A percentile compares a stretch with the other conserved stretches of the same genome.
Evolutionary conservation across 768 basidiomycete genomes (phyloP).

Genomic region (Dacryopinax primogenitus): DNA sequence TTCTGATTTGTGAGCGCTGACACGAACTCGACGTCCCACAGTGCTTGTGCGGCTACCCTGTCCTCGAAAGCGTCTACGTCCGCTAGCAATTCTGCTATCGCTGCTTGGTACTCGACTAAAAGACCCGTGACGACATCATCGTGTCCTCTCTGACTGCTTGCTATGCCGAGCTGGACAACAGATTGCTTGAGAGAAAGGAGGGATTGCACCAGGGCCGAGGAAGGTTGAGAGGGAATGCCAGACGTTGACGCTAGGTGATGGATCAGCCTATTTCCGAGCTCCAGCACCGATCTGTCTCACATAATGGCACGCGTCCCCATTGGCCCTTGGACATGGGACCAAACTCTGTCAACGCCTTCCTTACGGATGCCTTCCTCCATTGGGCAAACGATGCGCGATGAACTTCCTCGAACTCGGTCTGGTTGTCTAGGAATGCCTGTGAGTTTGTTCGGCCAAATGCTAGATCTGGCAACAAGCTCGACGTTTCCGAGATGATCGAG

Average conservation of each 20-base stretch:
- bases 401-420: constrained; percentile 16
- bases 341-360: neutral
- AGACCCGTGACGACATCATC: neutral
- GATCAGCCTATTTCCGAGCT: constrained; percentile 8
- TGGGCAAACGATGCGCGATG: constrained; percentile 15
- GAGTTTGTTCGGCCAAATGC: neutral
- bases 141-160: constrained; percentile 30
- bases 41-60: constrained; percentile 27
- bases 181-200: constrained; percentile 42
- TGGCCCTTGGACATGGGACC: neutral
- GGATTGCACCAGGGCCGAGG: constrained; percentile 41
- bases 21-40: constrained; percentile 41
- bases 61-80: constrained; percentile 31
- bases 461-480: neutral
- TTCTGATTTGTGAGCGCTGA: constrained; percentile 9
- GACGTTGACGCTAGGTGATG: constrained; percentile 15
- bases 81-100: constrained; percentile 8
- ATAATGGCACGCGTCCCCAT: constrained; percentile 8
- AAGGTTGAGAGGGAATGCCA: constrained; percentile 32
- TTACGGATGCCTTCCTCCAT: constrained; percentile 1
- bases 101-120: constrained; percentile 19
- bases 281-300: neutral
- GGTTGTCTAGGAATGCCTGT: constrained; percentile 12
- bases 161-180: constrained; percentile 44
- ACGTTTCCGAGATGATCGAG: neutral